A percentile compares a stretch with the other conserved stretches of the same genome.
phyloP scores from a whole-genome alignment of 371 early-diverging fungal species.

The Quaeritorhiza haematococci region DNA sequence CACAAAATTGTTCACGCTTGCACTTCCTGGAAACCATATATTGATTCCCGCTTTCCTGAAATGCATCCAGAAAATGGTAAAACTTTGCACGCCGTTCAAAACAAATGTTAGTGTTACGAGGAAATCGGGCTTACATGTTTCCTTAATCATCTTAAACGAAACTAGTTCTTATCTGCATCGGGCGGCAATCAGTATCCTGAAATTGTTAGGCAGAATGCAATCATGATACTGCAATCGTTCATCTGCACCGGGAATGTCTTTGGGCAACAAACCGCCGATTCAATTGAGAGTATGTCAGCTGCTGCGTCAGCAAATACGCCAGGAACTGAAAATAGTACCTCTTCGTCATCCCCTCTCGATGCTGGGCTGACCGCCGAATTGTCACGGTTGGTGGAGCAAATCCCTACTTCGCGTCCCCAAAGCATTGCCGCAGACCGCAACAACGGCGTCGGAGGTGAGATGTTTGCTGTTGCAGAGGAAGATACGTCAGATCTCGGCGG shows the following conservation, averaged over 20 bases:
- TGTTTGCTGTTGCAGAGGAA: neutral
- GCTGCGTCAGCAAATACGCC: too few species aligned
- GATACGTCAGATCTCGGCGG: too few species aligned
- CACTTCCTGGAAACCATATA: slow-evolving; percentile 62
- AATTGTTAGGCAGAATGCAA: slow-evolving; percentile 26
- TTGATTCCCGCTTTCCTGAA: slow-evolving; percentile 62
- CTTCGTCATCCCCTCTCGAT: too few species aligned
- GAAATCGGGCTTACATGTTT: neutral
- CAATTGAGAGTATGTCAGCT: too few species aligned
- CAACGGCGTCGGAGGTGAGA: neutral
- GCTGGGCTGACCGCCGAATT: too few species aligned
- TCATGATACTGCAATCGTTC: slow-evolving; percentile 26
- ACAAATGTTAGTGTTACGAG: neutral
- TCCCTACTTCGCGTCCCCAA: neutral
- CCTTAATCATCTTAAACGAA: slow-evolving; percentile 3
- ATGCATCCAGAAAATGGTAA: slow-evolving; percentile 23
- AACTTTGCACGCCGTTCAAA: too few species aligned
- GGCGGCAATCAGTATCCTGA: slow-evolving; percentile 4
- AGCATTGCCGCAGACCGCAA: too few species aligned
- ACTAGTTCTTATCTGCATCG: slow-evolving; percentile 3
- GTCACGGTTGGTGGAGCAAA: too few species aligned
- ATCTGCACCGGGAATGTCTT: too few species aligned
- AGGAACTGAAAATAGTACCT: too few species aligned
- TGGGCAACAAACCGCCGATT: too few species aligned
- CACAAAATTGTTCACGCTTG: slow-evolving; percentile 54